Evolutionary conservation across 441 rosid species (phyloP), one percentile per base, ranked within the genome.

Genomic region (Populus hybrid): DNA sequence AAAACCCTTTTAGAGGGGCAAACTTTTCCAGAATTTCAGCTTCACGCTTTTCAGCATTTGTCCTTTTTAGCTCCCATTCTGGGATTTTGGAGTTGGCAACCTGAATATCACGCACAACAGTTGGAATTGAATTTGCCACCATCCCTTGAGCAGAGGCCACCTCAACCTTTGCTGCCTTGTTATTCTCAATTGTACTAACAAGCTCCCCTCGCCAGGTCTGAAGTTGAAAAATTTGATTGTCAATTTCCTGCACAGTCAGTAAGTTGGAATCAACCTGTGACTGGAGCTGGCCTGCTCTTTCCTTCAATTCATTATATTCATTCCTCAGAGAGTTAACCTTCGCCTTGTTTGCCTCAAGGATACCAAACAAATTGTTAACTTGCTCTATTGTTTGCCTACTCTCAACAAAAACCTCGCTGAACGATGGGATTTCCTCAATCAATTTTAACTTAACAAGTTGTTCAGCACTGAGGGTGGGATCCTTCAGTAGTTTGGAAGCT

Each of bases 381-480:
- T 86, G 89, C 73, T 83, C 82, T 73, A 89, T 83, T 35, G 83
- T 79, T 42, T 80, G 84, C 86, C 86, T 86, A 80, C 88, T 89
- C 86, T 89, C 92, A 1, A 84, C 77, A 53, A 78, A 91, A 42
- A 88, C 92, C 86, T 89, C 87, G n/a, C 92, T 85, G 68, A 88
- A 89, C 21, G 78, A 77, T 61, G 93, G 89, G 50, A 93, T 87
- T 85, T 91, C 93, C 80, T 90, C 92, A 0, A 91, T 87, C 82
- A 90, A 82, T 74, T 88, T 91, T 81, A 91, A 36, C 85, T 89
- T 91, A 69, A 90, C 91, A 71, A 90, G 87, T 77, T 90, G 93
- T 45, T 91, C 94, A 1, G 90, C 93, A 23, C 80, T 79, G 40
- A 89, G 81, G 75, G 42, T 73, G 67, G 90, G 94, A 83, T 89